Evolutionary conservation across 106 monocot species (phyloP), one percentile per base, ranked within the genome.

Genomic region (Dendrobium nobile): DNA sequence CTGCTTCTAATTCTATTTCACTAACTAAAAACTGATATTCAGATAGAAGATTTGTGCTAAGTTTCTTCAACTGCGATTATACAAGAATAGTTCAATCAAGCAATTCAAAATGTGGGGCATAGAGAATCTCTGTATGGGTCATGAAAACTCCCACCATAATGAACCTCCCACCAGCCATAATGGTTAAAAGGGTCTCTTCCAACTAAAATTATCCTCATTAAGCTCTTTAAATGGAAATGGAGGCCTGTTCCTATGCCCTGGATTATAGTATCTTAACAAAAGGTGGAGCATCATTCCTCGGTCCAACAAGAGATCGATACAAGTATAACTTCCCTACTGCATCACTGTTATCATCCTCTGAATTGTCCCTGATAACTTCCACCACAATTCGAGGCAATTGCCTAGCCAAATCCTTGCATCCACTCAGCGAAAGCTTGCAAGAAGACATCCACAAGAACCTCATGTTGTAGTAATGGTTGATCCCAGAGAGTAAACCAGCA

Each of bases 361-460:
- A 51, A 51, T 20, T 41, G 73, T 84, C 86, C 45, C 79, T 67
- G 24, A 91, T 86, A 77, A 89, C 82, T 81, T 93, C 93, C 73
- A 93, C 93, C 59, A 87, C 89, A 80, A 93, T 77, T 8, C 41
- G 54, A 54, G 90, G 90, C 79, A 91, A 81, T 68, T 79, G 84
- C 82, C 54, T 80, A n/a, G 91, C 93, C 31, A 93, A 88, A 24
- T 87, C 87, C 80, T 42, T 77, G 85, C 93, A 93, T 22, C 87
- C 89, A 18, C 75, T 85, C 43, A 86, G 20, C 0, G 88, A 75
- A 31, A 91, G 73, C 58, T 81, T 84, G 87, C 93, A 93, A 0
- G 87, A 84, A 27, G 85, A 86, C 84, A 93, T 90, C 93, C 93
- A 93, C 51, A 93, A 75, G 80, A 91, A 93, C 74, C 93, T 91